These are phyloP conservation scores for Prunus persica DNA, from an alignment of 306 rosid species.

Conservation along the genomic window DNA sequence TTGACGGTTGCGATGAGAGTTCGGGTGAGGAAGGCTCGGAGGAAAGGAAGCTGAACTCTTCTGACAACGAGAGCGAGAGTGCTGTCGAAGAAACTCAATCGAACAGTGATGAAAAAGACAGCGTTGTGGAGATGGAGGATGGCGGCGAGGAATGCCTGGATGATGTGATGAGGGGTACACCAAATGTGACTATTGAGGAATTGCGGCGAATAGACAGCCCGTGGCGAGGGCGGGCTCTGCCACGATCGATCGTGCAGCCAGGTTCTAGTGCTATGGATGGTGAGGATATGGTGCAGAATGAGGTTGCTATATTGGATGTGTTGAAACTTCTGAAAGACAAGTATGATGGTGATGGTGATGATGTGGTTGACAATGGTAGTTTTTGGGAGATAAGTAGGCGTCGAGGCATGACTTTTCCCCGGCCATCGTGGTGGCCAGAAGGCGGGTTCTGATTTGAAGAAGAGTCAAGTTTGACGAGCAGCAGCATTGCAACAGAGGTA, in stretches of 20 bases:
- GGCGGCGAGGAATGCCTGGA: neutral
- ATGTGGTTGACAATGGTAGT: neutral
- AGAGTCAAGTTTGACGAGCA: neutral
- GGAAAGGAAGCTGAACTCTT: conserved; percentile 3
- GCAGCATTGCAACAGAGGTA: neutral
- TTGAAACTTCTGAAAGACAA: conserved; percentile 15
- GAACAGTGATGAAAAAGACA: conserved; percentile 10
- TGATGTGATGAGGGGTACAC: neutral
- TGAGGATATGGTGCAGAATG: neutral
- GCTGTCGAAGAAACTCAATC: neutral
- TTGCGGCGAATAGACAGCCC: neutral
- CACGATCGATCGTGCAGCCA: conserved; percentile 4
- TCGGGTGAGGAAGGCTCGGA: neutral
- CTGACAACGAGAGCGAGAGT: neutral
- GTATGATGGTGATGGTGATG: neutral
- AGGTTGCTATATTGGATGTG: conserved; percentile 21
- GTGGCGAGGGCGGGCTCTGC: conserved; percentile 10
- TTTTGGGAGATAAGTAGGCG: conserved; percentile 18
- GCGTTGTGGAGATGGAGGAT: neutral
- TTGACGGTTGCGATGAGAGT: neutral
- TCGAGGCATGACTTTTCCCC: conserved; percentile 40
- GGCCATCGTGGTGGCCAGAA: conserved; percentile 30
- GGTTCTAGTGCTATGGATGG: neutral
- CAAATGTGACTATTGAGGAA: conserved; percentile 17
- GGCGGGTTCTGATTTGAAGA: neutral